Percentiles rank a stretch among this genome's conserved stretches.
Conservation (phyloP, 1,284 basidiomycete genomes). For the Vanrija humicola region DNA sequence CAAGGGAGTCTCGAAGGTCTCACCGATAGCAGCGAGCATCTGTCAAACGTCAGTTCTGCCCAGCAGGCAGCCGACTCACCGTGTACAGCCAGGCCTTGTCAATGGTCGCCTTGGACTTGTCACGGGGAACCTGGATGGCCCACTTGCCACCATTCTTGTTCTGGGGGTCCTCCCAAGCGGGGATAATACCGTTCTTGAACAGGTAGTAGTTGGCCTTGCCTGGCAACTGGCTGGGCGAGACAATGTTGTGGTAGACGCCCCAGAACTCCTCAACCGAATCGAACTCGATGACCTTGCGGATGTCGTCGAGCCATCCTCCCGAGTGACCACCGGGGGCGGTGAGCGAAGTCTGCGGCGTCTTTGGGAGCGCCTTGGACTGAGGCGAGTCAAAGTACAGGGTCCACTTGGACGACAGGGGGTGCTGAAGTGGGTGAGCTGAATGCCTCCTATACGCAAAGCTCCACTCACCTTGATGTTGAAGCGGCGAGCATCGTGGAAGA, state of each 20-base stretch:
- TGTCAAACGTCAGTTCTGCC: slow-evolving; percentile 39
- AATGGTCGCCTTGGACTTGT: slow-evolving; percentile 78
- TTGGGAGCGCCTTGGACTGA: slow-evolving; percentile 76
- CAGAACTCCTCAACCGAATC: slow-evolving; percentile 97
- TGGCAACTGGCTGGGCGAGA: slow-evolving; percentile 89
- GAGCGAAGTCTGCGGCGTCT: slow-evolving; percentile 64
- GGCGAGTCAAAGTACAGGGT: slow-evolving; percentile 97
- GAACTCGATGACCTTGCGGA: slow-evolving; percentile 87
- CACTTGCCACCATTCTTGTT: slow-evolving; percentile 98
- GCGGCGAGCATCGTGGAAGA: slow-evolving; percentile 79
- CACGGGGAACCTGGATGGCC: slow-evolving; percentile 94
- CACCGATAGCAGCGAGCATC: slow-evolving; percentile 96
- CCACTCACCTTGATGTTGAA: slow-evolving; percentile 82
- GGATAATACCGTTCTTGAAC: slow-evolving; percentile 97
- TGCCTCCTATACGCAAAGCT: not conserved
- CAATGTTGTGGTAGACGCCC: slow-evolving; percentile 98
- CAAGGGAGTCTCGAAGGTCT: slow-evolving; percentile 82
- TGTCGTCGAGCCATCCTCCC: slow-evolving; percentile 91
- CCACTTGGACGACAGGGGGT: slow-evolving; percentile 89
- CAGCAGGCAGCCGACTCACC: slow-evolving; percentile 52
- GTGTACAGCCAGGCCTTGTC: slow-evolving; percentile 99
- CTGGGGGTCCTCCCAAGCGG: slow-evolving; percentile 92
- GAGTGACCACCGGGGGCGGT: slow-evolving; percentile 56
- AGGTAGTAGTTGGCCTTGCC: slow-evolving; percentile 98
- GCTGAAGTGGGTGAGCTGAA: slow-evolving; percentile 52